Conservation (phyloP, 1,284 basidiomycete species). For the Cutaneotrichosporon arboriforme region DNA sequence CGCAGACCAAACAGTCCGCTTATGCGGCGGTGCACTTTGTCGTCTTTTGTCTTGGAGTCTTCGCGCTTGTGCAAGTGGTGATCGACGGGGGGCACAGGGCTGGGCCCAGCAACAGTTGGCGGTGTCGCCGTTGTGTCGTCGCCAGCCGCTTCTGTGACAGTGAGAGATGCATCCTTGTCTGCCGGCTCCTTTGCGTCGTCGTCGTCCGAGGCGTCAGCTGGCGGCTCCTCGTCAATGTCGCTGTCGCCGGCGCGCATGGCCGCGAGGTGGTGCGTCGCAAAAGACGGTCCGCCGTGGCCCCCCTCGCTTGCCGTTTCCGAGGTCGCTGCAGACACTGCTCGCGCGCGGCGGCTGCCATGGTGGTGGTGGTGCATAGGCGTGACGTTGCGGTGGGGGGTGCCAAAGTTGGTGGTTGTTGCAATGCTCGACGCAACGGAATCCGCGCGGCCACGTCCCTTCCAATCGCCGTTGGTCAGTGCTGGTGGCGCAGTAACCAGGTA, state of each 20-base stretch:
- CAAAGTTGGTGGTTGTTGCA: not conserved
- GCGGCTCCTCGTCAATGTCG: slow-evolving; percentile 16
- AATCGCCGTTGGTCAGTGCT: slow-evolving; percentile 23
- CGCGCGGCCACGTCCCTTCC: slow-evolving; percentile 17
- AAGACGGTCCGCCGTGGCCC: slow-evolving; percentile 32
- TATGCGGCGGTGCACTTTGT: slow-evolving; percentile 8
- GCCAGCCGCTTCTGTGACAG: not conserved
- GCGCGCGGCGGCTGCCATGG: not conserved
- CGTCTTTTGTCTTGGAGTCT: not conserved
- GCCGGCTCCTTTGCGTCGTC: not conserved
- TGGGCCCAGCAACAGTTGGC: too few relatives aligned
- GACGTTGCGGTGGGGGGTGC: slow-evolving; percentile 3
- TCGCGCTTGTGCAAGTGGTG: not conserved
- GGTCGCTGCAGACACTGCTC: slow-evolving; percentile 2
- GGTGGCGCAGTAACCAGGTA: slow-evolving; percentile 40
- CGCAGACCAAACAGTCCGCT: slow-evolving; percentile 13
- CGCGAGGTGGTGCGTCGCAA: slow-evolving; percentile 27
- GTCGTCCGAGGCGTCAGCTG: not conserved
- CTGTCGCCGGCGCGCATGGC: not conserved
- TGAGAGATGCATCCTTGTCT: not conserved
- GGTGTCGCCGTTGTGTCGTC: not conserved
- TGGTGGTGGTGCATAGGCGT: not conserved
- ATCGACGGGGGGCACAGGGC: too few relatives aligned
- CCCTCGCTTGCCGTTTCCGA: slow-evolving; percentile 16
- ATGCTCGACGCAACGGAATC: slow-evolving; percentile 8